Conservation (phyloP, 2,329 filamentous ascomycete genomes). For the Ophiosphaerella narmari region DNA sequence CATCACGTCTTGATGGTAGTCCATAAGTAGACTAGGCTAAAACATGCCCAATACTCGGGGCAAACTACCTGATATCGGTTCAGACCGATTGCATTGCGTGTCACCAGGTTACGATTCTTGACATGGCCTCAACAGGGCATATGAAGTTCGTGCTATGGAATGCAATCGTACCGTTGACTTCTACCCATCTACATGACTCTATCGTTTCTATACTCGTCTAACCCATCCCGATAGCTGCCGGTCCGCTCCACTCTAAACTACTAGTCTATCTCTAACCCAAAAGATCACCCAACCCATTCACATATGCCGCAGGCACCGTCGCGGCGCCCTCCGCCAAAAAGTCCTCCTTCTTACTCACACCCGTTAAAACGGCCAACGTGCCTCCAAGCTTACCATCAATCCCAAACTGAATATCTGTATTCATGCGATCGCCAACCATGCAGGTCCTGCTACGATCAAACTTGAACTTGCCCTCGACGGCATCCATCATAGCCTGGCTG, state of each 20-base stretch:
- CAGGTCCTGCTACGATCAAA: conserved; percentile 84
- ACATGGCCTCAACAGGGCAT: too few species aligned
- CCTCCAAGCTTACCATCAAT: conserved; percentile 89
- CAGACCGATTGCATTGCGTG: too few species aligned
- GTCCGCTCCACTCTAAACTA: neutral
- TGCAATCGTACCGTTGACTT: too few species aligned
- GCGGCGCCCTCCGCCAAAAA: conserved; percentile 71
- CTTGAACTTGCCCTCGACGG: conserved; percentile 92
- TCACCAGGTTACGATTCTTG: too few species aligned
- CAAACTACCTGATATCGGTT: too few species aligned
- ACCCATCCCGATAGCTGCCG: neutral
- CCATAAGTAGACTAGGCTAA: neutral
- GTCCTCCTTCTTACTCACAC: conserved; percentile 83
- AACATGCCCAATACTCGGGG: too few species aligned
- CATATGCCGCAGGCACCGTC: conserved; percentile 79
- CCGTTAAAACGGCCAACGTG: conserved; percentile 87
- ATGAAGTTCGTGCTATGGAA: too few species aligned
- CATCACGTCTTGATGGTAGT: neutral
- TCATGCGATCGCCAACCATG: conserved; percentile 92
- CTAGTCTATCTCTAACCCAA: conserved; percentile 30
- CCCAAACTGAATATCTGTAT: conserved; percentile 96
- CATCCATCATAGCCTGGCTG: conserved; percentile 99
- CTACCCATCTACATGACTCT: neutral
- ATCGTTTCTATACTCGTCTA: neutral
- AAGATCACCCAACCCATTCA: conserved; percentile 83